Conservation (phyloP, 2,329 filamentous ascomycete species). For the Fusarium sp. region DNA sequence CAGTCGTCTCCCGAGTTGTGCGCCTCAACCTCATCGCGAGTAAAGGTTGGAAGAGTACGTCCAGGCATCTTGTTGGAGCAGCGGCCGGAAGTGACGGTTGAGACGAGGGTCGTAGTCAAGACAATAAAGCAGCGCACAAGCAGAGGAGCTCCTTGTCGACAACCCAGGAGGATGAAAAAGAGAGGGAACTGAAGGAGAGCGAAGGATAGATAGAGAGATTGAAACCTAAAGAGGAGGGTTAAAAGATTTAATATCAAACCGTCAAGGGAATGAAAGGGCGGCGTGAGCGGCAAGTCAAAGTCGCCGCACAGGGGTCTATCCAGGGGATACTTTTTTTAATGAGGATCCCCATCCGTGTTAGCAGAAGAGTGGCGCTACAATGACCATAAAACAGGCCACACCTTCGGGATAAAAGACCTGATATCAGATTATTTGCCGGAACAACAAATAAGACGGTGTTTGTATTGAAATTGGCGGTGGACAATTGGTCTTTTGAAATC, state of each 20-base stretch:
- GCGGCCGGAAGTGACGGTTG: conserved; percentile 23
- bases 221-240: conserved; percentile 16
- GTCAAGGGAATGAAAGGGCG: conserved; percentile 29
- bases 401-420: conserved; percentile 16
- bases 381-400: conserved; percentile 45
- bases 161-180: neutral
- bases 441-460: conserved; percentile 12
- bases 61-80: conserved; percentile 72
- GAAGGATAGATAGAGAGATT: conserved; percentile 4
- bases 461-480: conserved; percentile 30
- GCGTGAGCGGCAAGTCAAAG: conserved; percentile 23
- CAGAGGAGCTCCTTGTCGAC: conserved; percentile 17
- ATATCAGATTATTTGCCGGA: conserved; percentile 25
- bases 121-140: conserved; percentile 17
- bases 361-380: conserved; percentile 44
- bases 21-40: conserved; percentile 80
- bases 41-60: conserved; percentile 84
- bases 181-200: conserved; percentile 8
- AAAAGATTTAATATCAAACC: conserved; percentile 28
- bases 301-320: conserved; percentile 41
- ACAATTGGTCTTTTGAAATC: neutral
- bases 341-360: conserved; percentile 46
- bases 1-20: conserved; percentile 86
- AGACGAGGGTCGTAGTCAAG: conserved; percentile 9
- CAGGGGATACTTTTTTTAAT: conserved; percentile 44